Percentiles rank a stretch among this genome's conserved stretches.
These are phyloP conservation scores for Raddia distichophylla DNA, from an alignment of 176 grass and related monocot genomes.

Conservation along the genomic window DNA sequence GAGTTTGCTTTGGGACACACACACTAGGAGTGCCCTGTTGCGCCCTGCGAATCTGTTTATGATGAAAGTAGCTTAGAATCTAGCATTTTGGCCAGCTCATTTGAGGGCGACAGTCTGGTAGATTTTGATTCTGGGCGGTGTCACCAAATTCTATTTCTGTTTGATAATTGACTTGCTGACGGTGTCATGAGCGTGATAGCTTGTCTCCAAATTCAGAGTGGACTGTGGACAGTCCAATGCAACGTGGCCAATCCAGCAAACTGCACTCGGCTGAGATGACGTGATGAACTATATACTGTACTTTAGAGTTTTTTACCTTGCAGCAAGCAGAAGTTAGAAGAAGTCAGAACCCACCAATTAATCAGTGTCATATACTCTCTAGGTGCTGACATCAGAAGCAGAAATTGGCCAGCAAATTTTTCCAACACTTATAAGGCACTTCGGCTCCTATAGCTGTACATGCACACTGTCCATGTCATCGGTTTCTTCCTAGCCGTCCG, in stretches of 20 bases:
- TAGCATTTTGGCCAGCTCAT: neutral
- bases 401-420: neutral
- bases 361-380: neutral
- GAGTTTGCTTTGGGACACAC: neutral
- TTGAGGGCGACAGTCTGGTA: neutral
- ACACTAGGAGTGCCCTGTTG: neutral
- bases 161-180: neutral
- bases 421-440: no score
- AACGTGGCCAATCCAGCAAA: neutral
- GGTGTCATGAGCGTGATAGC: neutral
- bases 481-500: no score
- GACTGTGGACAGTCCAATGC: no score
- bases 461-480: no score
- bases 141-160: neutral
- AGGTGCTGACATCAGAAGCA: neutral
- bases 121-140: neutral
- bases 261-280: slow-evolving; percentile 12
- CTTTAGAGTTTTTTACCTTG: no score
- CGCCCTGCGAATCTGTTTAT: neutral
- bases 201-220: no score
- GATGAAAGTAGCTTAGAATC: slow-evolving; percentile 8
- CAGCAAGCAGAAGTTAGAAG: no score
- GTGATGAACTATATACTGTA: no score
- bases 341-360: neutral
- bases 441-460: no score